Evolutionary conservation across 352 stramenopile species (phyloP), one percentile per base, ranked within the genome.

Genomic region (Thraustochytrium striatum): DNA sequence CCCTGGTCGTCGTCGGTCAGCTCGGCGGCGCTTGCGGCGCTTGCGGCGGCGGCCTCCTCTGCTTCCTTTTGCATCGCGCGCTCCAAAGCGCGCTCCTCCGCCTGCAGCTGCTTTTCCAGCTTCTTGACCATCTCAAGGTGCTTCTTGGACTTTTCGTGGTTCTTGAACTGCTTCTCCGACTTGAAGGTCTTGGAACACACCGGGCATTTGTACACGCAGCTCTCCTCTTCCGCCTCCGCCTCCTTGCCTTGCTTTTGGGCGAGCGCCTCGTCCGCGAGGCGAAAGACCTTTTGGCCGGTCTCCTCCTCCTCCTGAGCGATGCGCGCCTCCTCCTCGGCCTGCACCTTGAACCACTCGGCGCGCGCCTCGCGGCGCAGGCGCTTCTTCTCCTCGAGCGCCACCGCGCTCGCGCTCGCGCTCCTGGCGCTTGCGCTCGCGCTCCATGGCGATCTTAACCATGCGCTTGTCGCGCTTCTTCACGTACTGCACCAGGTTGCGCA

Each of bases 391-490:
- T 80, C 55, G n/a, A 80, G 1, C 8, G 65, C 65, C 13, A 25
- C 58, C 13, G 28, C 65, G 9, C 35, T 58, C 65, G 7, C 33
- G n/a, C 50, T 80, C 58, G 28, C 58, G 35, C 13, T 38, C 32
- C n/a, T 80, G 57, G 21, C 50, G 55, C 70, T 70, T 39, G 0
- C 61, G 16, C 33, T 80, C 57, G 36, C 58, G 55, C 11, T 8
- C 58, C 13, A 72, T 28, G 1, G 39, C 61, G 2, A 62, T 9
- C 58, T 78, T n/a, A 9, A 69, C 30, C 11, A 62, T 19, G 19
- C 72, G 72, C 47, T 78, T 78, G 53, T 81, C 72, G 47, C 58
- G 57, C 32, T 81, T 78, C 72, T 82, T 82, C 21, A 81, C 36
- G 36, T 50, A 81, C 13, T 36, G 32, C 8, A 79, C 72, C 33